These are phyloP conservation scores for Cladosporium velox DNA, from an alignment of 2,329 filamentous ascomycete genomes.

Conservation along the genomic window DNA sequence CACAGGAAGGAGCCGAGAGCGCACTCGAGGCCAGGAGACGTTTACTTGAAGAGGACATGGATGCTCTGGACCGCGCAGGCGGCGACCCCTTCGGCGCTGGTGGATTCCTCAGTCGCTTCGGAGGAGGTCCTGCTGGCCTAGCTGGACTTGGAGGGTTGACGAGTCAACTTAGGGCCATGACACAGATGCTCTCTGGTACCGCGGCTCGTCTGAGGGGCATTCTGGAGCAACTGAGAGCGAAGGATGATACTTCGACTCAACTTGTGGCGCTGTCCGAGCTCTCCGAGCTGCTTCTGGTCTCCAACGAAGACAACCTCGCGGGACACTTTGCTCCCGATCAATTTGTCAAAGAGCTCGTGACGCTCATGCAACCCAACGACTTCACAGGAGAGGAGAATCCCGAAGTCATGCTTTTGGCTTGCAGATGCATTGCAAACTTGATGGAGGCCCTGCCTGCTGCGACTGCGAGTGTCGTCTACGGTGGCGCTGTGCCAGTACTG, in stretches of 20 bases:
- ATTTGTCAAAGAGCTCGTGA: constrained; percentile 91
- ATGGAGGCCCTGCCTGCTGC: constrained; percentile 96
- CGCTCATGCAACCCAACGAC: constrained; percentile 87
- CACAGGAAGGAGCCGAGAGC: constrained; percentile 35
- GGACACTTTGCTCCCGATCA: constrained; percentile 93
- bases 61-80: constrained; percentile 37
- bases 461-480: constrained; percentile 93
- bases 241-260: constrained; percentile 83
- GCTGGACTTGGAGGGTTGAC: constrained; percentile 65
- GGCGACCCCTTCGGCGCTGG: constrained; percentile 61
- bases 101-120: constrained; percentile 67
- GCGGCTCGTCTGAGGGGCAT: constrained; percentile 71
- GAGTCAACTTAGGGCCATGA: constrained; percentile 80
- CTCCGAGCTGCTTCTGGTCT: constrained; percentile 88
- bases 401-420: constrained; percentile 95
- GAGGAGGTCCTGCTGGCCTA: constrained; percentile 27
- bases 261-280: constrained; percentile 90
- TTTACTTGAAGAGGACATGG: constrained; percentile 61
- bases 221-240: constrained; percentile 66
- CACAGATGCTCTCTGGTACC: constrained; percentile 87
- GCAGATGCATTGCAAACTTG: constrained; percentile 90
- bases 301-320: constrained; percentile 93
- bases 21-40: constrained; percentile 64
- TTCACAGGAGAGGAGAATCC: constrained; percentile 81
- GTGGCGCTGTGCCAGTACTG: constrained; percentile 90